A percentile compares a stretch with the other conserved stretches of the same genome.
Evolutionary conservation across 1,284 basidiomycete species (phyloP).

Genomic region (Cutaneotrichosporon cavernicola): DNA sequence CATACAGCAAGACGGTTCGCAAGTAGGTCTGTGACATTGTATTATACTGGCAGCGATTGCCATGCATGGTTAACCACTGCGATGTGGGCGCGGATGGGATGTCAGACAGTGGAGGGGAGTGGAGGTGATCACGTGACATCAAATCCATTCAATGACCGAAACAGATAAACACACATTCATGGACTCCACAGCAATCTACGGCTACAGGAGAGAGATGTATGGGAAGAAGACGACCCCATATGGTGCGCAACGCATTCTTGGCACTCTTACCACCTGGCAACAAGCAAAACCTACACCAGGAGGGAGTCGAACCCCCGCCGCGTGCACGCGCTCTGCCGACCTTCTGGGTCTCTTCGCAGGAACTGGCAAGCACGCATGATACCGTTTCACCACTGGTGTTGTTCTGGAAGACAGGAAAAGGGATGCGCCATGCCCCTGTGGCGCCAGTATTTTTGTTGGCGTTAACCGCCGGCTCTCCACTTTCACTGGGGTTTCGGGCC

Average conservation of each 20-base stretch:
- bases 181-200: neutral
- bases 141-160: too few relatives aligned
- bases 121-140: conserved; percentile 1
- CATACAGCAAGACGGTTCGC: conserved; percentile 31
- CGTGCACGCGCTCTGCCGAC: neutral
- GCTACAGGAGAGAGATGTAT: neutral
- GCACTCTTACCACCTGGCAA: neutral
- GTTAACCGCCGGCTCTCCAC: neutral
- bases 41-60: conserved; percentile 17
- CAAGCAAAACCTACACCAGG: neutral
- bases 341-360: neutral
- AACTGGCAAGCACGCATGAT: neutral
- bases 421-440: neutral
- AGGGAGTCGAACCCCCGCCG: conserved; percentile 3
- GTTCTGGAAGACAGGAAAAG: neutral
- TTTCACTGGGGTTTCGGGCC: neutral
- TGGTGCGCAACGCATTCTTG: neutral
- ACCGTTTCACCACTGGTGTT: conserved; percentile 3
- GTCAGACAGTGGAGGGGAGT: conserved; percentile 25
- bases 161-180: too few relatives aligned
- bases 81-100: neutral
- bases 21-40: conserved; percentile 24
- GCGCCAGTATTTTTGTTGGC: neutral
- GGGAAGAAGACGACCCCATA: too few relatives aligned
- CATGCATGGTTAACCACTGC: conserved; percentile 26